These are phyloP conservation scores for Trichomonascaceae sp. DNA, from an alignment of 1,139 yeast species.

Conservation along the genomic window DNA sequence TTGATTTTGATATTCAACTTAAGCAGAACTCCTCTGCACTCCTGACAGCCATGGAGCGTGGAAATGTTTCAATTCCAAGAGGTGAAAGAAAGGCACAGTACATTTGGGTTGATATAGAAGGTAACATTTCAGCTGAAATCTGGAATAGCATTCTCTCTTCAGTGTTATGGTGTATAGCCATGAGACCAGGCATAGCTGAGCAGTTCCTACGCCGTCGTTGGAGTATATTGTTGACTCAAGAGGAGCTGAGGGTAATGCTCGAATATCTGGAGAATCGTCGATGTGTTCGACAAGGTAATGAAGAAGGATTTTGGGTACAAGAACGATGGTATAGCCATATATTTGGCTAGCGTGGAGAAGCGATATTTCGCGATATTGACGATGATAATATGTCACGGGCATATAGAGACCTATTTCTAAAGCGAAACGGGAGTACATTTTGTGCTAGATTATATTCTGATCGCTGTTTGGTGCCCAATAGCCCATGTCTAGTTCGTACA, in stretches of 20 bases:
- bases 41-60: conserved; percentile 14
- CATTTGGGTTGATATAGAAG: conserved; percentile 66
- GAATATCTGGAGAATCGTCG: conserved; percentile 51
- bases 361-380: background rate
- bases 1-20: conserved; percentile 53
- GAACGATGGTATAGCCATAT: conserved; percentile 46
- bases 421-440: no score
- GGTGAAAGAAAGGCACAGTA: conserved; percentile 57
- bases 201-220: conserved; percentile 35
- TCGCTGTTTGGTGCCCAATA: background rate
- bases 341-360: conserved; percentile 2
- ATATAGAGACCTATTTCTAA: no score
- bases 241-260: conserved; percentile 48
- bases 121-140: conserved; percentile 50
- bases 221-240: conserved; percentile 39
- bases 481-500: background rate
- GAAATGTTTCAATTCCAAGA: conserved; percentile 38
- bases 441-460: background rate
- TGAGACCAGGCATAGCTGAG: conserved; percentile 54
- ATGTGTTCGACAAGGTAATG: conserved; percentile 37
- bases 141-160: conserved; percentile 54
- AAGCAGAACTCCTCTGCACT: background rate
- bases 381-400: no score
- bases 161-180: conserved; percentile 45
- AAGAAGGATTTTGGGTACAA: conserved; percentile 46